phyloP scores from a whole-genome alignment of 257 asterid genomes.

The Nyctanthes arbortristis region DNA sequence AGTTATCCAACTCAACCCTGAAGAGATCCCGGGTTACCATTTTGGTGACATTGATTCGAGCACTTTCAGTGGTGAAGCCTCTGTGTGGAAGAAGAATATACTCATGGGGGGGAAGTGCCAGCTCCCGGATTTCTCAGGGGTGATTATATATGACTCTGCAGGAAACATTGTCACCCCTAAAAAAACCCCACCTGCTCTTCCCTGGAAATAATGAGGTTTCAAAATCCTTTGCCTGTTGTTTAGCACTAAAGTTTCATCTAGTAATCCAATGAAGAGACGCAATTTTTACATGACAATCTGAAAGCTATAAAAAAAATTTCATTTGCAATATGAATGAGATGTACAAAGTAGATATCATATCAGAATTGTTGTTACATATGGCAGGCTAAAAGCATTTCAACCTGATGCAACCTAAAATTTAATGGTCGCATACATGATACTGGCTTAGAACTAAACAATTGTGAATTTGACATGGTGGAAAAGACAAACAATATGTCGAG shows the following conservation, averaged over 20 bases:
- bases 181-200: constrained; percentile 35
- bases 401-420: constrained; percentile 6
- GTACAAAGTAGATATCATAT: neutral
- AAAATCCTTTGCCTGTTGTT: neutral
- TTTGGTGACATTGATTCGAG: constrained; percentile 48
- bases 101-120: constrained; percentile 87
- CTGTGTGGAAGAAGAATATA: constrained; percentile 75
- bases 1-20: constrained; percentile 60
- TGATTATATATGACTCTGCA: constrained; percentile 64
- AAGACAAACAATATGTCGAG: constrained; percentile 12
- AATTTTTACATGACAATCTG: neutral
- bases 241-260: neutral
- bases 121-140: constrained; percentile 85
- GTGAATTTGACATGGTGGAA: constrained; percentile 10
- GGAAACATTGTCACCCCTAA: constrained; percentile 51
- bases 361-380: neutral
- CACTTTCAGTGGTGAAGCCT: constrained; percentile 44
- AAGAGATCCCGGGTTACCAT: constrained; percentile 37
- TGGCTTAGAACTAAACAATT: neutral
- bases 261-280: constrained; percentile 3
- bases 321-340: neutral
- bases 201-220: constrained; percentile 44
- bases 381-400: neutral
- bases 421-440: constrained; percentile 3
- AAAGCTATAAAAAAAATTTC: neutral